Evolutionary conservation across 148 eudicot species (phyloP), one percentile per base, ranked within the genome.

Genomic region (Chenopodium album): DNA sequence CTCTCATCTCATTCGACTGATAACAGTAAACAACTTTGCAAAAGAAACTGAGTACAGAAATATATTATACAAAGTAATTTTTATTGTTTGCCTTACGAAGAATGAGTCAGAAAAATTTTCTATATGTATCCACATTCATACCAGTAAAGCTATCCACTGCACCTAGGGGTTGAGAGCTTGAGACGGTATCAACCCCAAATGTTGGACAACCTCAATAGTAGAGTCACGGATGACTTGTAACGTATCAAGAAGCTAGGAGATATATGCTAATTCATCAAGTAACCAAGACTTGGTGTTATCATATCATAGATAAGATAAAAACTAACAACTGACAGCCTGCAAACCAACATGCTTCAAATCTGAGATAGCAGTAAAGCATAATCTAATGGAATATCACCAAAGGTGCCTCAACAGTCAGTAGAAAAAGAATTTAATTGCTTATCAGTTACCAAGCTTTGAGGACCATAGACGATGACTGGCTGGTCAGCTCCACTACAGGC

Each of bases 401-500:
- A 63, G 56, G 66, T 17, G 32, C 47, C 17, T 64, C 28, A n/a
- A 7, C n/a, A 37, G 44, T 75, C 48, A 75, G 28, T 50, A 8
- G 23, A 29, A 22, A 9, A 10, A 12, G 54, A 32, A n/a, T 22
- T 4, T 52, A 68, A 8, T 41, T 6, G 37, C 34, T 48, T 73
- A 83, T 73, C 56, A 76, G 91, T 48, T 73, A 83, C 76, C 56
- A 76, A 93, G 92, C 97, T 93, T 56, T 94, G 91, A 67, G 97
- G 94, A 85, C 91, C 97, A 82, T 91, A 93, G 44, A 91, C 68
- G 20, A 94, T 91, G 72, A 90, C 85, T 28, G 92, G 89, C 56
- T 92, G 93, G 77, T 92, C 97, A 46, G 92, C 86, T 83, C 94
- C 97, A 86, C 90, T 92, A 34, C 82, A 92, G 32, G 97, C 94